Percentiles rank a stretch among this genome's conserved stretches.
Evolutionary conservation across 768 basidiomycete genomes (phyloP).

Genomic region (Calocybe indica): DNA sequence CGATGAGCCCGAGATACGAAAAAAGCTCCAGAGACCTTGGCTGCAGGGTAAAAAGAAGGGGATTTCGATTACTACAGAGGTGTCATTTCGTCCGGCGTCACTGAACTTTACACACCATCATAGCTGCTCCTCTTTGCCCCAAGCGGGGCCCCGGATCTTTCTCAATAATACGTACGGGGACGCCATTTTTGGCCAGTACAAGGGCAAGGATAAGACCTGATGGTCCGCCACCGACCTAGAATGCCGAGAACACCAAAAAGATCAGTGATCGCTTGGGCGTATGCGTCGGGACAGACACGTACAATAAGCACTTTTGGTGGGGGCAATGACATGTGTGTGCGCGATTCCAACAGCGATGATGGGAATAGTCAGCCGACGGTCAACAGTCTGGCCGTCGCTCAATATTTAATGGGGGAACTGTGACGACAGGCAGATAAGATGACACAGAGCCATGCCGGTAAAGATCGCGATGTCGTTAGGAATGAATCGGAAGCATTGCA

Average conservation of each 20-base stretch:
- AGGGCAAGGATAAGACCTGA: constrained; percentile 39
- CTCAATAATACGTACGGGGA: constrained; percentile 48
- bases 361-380: no score
- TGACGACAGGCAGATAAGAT: no score
- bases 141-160: constrained; percentile 28
- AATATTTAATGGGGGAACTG: neutral
- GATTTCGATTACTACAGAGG: neutral
- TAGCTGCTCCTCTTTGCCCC: constrained; percentile 31
- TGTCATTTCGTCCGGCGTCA: neutral
- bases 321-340: neutral
- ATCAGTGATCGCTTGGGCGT: neutral
- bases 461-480: no score
- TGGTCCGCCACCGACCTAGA: constrained; percentile 41
- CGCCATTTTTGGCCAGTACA: constrained; percentile 34
- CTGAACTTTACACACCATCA: constrained; percentile 25
- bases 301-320: constrained; percentile 17
- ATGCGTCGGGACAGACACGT: constrained; percentile 4
- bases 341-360: neutral
- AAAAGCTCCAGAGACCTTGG: constrained; percentile 41
- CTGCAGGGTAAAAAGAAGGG: constrained; percentile 14
- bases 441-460: no score
- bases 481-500: no score
- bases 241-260: neutral
- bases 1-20: constrained; percentile 28
- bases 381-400: neutral